These are phyloP conservation scores for Maudiozyma humilis DNA, from an alignment of 1,139 yeast species.

Conservation along the genomic window DNA sequence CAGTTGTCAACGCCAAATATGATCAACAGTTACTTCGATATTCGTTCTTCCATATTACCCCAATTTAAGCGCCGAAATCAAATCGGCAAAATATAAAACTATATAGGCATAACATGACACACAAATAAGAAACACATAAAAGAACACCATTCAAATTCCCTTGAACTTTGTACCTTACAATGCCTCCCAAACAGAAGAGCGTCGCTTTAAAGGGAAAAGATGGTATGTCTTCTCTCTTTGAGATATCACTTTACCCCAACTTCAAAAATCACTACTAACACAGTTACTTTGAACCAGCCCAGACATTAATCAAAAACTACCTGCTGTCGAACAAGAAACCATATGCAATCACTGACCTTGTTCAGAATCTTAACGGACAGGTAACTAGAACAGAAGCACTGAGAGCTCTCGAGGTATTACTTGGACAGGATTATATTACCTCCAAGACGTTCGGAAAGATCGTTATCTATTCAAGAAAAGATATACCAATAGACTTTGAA, in stretches of 20 bases:
- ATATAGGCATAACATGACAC: background rate
- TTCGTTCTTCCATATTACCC: too few species aligned
- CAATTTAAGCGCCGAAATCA: background rate
- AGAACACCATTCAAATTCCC: background rate
- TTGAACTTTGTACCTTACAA: too few species aligned
- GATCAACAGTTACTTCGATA: background rate
- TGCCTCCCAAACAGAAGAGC: constrained; percentile 1
- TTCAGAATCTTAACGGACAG: constrained; percentile 34
- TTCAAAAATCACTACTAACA: background rate
- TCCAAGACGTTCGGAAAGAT: constrained; percentile 35
- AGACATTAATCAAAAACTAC: constrained; percentile 24
- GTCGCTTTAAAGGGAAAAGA: constrained; percentile 6
- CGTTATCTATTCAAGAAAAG: constrained; percentile 33
- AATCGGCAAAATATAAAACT: too few species aligned
- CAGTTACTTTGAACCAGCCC: constrained; percentile 10
- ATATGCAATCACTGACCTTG: constrained; percentile 35
- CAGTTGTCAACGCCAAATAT: too few species aligned
- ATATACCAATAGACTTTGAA: constrained; percentile 14
- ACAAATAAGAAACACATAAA: too few species aligned
- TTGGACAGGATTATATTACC: constrained; percentile 25
- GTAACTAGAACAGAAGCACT: constrained; percentile 30
- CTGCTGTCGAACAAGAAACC: constrained; percentile 36
- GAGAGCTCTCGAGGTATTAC: constrained; percentile 30
- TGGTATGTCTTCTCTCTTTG: constrained; percentile 11
- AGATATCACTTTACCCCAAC: background rate